Percentiles rank a stretch among this genome's conserved stretches.
These are phyloP conservation scores for Pseudogymnoascus sp. DNA, from an alignment of 2,329 filamentous ascomycete genomes.

Conservation along the genomic window DNA sequence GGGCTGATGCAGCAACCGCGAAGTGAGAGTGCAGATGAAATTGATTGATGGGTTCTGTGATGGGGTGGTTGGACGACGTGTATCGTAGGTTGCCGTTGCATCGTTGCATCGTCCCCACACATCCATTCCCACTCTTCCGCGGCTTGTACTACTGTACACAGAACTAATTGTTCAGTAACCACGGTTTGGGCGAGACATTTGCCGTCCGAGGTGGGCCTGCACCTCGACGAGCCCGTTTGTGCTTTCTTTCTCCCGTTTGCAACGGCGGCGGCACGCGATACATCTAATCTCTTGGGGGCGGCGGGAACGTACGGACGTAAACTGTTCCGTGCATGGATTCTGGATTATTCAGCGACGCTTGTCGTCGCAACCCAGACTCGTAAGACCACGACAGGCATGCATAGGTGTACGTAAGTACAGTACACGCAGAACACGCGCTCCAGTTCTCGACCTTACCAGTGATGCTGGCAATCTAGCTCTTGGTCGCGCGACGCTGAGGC, in stretches of 20 bases:
- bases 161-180: neutral
- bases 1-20: neutral
- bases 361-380: neutral
- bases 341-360: neutral
- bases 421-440: neutral
- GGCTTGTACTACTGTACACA: neutral
- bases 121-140: slow-evolving; percentile 1
- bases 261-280: slow-evolving; percentile 1
- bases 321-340: neutral
- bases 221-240: neutral
- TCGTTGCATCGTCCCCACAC: neutral
- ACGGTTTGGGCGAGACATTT: slow-evolving; percentile 3
- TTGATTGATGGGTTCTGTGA: neutral
- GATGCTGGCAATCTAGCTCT: neutral
- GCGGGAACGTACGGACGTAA: slow-evolving; percentile 3
- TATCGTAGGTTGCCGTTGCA: slow-evolving; percentile 1
- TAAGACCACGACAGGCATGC: neutral
- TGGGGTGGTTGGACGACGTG: neutral
- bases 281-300: neutral
- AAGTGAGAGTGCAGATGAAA: neutral
- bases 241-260: neutral
- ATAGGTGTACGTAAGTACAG: slow-evolving; percentile 6
- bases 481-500: neutral
- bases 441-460: neutral
- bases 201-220: neutral